phyloP scores from a whole-genome alignment of 2,329 filamentous ascomycete species.

The Ilyonectria sp. region DNA sequence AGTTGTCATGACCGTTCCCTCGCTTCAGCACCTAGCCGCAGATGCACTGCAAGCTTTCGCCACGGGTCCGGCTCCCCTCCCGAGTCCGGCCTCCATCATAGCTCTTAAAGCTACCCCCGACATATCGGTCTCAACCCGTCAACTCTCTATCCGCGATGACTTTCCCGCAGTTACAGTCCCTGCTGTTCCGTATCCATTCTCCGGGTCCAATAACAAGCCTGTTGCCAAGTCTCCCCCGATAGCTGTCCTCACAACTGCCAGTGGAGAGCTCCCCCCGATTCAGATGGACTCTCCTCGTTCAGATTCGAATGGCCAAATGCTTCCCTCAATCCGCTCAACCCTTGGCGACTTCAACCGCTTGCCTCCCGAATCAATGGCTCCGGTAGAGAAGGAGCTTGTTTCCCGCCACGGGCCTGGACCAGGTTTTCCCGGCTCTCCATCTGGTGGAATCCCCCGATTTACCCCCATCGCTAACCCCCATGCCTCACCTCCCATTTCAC shows the following conservation, averaged over 20 bases:
- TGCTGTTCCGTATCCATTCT: neutral
- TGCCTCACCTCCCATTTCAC: conserved; percentile 65
- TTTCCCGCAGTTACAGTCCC: conserved; percentile 20
- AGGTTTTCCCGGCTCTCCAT: conserved; percentile 55
- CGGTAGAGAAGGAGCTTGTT: conserved; percentile 52
- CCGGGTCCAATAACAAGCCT: conserved; percentile 30
- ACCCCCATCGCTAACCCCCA: conserved; percentile 49
- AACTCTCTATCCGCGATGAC: conserved; percentile 55
- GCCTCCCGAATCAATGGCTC: conserved; percentile 48
- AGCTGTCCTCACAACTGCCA: conserved; percentile 42
- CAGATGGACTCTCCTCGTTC: conserved; percentile 55
- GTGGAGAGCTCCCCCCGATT: conserved; percentile 55
- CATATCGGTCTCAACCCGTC: conserved; percentile 50
- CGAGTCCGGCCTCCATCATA: conserved; percentile 27
- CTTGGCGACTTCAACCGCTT: conserved; percentile 54
- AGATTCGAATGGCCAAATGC: conserved; percentile 53
- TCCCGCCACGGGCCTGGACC: conserved; percentile 42
- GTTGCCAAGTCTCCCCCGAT: conserved; percentile 44
- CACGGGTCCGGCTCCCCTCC: conserved; percentile 28
- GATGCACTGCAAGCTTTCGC: conserved; percentile 50
- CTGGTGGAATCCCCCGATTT: conserved; percentile 51
- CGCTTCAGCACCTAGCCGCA: conserved; percentile 51
- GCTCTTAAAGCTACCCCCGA: conserved; percentile 44
- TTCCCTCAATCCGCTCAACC: conserved; percentile 58
- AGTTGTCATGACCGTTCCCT: conserved; percentile 41